Conservation (phyloP, 2,329 filamentous ascomycete species). For the Phoma herbarum region DNA sequence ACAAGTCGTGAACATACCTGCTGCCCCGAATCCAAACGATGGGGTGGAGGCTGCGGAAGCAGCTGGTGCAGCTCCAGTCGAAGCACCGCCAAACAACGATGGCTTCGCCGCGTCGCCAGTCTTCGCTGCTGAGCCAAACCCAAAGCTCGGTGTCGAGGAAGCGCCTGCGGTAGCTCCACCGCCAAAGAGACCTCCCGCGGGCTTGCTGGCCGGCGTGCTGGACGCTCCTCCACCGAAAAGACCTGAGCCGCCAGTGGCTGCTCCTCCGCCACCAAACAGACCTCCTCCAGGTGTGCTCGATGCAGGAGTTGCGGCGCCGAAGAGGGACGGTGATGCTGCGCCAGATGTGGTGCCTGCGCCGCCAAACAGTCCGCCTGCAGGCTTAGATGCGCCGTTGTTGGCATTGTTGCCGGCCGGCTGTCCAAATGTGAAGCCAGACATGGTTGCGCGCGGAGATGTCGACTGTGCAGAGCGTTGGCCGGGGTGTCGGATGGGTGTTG, state of each 20-base stretch:
- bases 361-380: conserved; percentile 41
- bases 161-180: conserved; percentile 37
- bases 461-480: background rate
- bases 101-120: conserved; percentile 37
- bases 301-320: conserved; percentile 35
- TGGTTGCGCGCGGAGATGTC: conserved; percentile 28
- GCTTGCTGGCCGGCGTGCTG: conserved; percentile 41
- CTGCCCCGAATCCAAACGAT: conserved; percentile 29
- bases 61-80: conserved; percentile 23
- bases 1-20: conserved; percentile 21
- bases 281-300: conserved; percentile 32
- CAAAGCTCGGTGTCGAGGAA: conserved; percentile 28
- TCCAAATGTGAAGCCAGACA: conserved; percentile 50
- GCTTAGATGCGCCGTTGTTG: conserved; percentile 38
- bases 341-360: conserved; percentile 34
- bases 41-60: conserved; percentile 27
- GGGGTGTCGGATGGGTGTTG: conserved; percentile 3
- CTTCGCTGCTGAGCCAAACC: conserved; percentile 29
- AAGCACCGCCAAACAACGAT: conserved; percentile 34
- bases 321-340: conserved; percentile 36
- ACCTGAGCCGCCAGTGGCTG: conserved; percentile 22
- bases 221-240: conserved; percentile 42
- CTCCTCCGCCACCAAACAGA: conserved; percentile 28
- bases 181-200: conserved; percentile 40
- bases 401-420: conserved; percentile 22